Evolutionary conservation across 2,329 filamentous ascomycete species (phyloP).

Genomic region (Talaromyces rugulosus): DNA sequence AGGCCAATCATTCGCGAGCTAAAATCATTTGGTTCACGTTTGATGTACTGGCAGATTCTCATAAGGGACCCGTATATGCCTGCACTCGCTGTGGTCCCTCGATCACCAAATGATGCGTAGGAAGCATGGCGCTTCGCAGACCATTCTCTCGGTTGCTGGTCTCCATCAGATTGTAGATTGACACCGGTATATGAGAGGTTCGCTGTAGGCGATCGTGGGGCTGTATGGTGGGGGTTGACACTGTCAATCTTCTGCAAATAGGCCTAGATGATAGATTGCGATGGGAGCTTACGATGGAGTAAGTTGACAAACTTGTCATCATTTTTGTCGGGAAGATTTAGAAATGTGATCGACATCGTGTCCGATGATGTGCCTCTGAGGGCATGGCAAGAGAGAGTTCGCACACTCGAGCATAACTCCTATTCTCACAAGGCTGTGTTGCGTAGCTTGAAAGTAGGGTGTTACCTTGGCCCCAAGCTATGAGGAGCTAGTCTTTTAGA

Average conservation of each 20-base stretch:
- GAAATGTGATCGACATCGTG: not conserved
- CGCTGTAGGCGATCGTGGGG: not conserved
- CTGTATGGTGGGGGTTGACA: not conserved
- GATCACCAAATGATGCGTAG: conserved; percentile 12
- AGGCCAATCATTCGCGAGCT: conserved; percentile 11
- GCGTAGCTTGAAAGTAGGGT: not conserved
- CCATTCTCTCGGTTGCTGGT: not conserved
- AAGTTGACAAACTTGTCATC: not conserved
- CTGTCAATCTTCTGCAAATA: too few relatives aligned
- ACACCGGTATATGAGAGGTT: not conserved
- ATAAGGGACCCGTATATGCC: conserved; percentile 10
- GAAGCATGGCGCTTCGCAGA: conserved; percentile 2
- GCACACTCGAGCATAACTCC: not conserved
- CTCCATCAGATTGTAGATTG: not conserved
- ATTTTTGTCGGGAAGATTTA: not conserved
- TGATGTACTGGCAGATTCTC: conserved; percentile 5
- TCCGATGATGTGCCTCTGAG: not conserved
- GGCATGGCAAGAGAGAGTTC: not conserved
- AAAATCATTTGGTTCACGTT: conserved; percentile 4
- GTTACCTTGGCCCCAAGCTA: not conserved
- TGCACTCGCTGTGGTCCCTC: conserved; percentile 3
- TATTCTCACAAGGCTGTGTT: not conserved
- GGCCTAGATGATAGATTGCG: not conserved
- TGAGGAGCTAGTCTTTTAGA: not conserved
- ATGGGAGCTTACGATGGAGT: not conserved